A percentile compares a stretch with the other conserved stretches of the same genome.
Evolutionary conservation across 129 eudicot species (phyloP).

Genomic region (Chrysanthemum seticuspe): DNA sequence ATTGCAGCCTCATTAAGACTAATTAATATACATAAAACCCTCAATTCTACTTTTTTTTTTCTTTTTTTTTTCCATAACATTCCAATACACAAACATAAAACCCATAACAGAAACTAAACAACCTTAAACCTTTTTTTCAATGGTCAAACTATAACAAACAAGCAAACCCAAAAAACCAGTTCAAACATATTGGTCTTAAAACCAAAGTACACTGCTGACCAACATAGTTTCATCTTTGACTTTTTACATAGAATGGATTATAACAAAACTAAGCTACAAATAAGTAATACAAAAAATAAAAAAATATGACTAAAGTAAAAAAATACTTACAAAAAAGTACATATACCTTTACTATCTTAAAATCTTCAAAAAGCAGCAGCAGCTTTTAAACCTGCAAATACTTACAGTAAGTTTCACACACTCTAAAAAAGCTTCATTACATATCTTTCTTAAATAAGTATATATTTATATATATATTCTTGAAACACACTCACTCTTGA

Average conservation of each 20-base stretch:
- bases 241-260: conserved; percentile 11
- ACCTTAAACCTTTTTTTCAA: no score
- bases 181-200: conserved; percentile 14
- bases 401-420: conserved; percentile 19
- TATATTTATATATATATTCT: neutral
- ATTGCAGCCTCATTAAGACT: neutral
- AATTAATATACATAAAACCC: neutral
- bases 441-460: conserved; percentile 29
- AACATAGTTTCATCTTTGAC: conserved; percentile 15
- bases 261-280: neutral
- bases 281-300: neutral
- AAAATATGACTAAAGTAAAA: neutral
- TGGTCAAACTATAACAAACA: conserved; percentile 19
- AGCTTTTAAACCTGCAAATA: conserved; percentile 44
- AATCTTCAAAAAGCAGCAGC: conserved; percentile 38
- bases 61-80: neutral
- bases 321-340: conserved; percentile 29
- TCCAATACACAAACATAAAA: neutral
- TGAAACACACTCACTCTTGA: conserved; percentile 28
- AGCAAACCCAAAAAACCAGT: conserved; percentile 12
- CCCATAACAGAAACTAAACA: no score
- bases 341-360: conserved; percentile 52
- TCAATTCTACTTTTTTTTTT: neutral
- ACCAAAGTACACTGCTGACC: conserved; percentile 8
- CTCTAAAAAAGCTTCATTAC: conserved; percentile 34